Evolutionary conservation across 2,329 filamentous ascomycete species (phyloP), one percentile per base, ranked within the genome.

Genomic region (Cadophora sp.): DNA sequence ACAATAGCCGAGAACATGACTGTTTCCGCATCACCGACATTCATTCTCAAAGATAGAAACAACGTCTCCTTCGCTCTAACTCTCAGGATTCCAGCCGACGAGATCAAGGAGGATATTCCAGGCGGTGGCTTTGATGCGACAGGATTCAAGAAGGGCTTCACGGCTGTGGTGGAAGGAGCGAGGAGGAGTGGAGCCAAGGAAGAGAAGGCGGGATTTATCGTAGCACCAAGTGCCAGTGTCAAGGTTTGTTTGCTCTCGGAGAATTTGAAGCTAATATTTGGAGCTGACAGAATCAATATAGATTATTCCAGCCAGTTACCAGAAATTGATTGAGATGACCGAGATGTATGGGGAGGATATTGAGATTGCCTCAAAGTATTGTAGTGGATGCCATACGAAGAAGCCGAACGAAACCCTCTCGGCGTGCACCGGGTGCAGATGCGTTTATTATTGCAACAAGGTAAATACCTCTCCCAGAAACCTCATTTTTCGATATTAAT

Each of bases 401-500:
- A 69, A 64, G 11, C 60, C 53, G 8, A 59, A 62, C 8, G 67
- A 66, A 12, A 67, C 66, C 8, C 67, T 77, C 56, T 67, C 65
- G 12, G 71, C 66, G 40, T 77, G 75, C 70, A 73, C 70, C 69
- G 76, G 76, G 0, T 77, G 76, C 65, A 69, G 66, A 46, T 59
- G 64, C 24, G 73, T 73, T 31, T 76, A 74, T 74, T 77, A 77
- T 71, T 77, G 76, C 66, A 70, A 71, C 12, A 77, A 76, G 71
- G 76, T 76, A 67, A 26, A 69, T 70, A 34, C 62, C 59, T 24
- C 5, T n/a, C 16, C n/a, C 4, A n/a, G 27, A 43, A 16, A 43
- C 24, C 46, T 29, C 6, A 11, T 12, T 53, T n/a, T 19, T 63
- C 1, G 14, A 27, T 53, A 14, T 50, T 65, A 22, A 51, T 53